These are phyloP conservation scores for Aspergillus cejpii DNA, from an alignment of 2,329 filamentous ascomycete species.

Conservation along the genomic window DNA sequence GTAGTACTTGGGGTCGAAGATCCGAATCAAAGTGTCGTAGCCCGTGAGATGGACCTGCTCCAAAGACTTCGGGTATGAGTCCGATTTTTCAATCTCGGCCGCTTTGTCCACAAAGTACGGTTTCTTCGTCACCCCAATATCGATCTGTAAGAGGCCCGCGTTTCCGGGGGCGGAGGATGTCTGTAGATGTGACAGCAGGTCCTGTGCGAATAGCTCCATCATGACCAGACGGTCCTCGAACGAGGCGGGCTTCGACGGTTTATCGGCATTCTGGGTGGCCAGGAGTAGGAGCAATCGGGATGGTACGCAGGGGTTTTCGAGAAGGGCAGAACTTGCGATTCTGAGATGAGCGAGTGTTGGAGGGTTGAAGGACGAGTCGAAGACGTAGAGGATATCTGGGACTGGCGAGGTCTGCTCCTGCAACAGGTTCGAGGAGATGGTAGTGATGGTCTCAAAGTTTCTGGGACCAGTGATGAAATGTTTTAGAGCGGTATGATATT, in stretches of 20 bases:
- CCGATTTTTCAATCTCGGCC: slow-evolving; percentile 35
- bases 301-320: slow-evolving; percentile 25
- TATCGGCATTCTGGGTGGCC: slow-evolving; percentile 60
- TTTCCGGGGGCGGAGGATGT: slow-evolving; percentile 8
- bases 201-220: slow-evolving; percentile 44
- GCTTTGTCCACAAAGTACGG: slow-evolving; percentile 47
- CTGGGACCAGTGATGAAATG: slow-evolving; percentile 38
- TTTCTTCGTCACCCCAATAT: slow-evolving; percentile 45
- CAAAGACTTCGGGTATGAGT: slow-evolving; percentile 30
- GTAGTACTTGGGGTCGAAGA: slow-evolving; percentile 47
- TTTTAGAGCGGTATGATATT: slow-evolving; percentile 39
- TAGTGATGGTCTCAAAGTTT: slow-evolving; percentile 30
- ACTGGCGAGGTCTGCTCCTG: slow-evolving; percentile 3
- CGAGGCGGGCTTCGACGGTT: slow-evolving; percentile 46
- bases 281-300: slow-evolving; percentile 53
- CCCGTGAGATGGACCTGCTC: slow-evolving; percentile 46
- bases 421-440: slow-evolving; percentile 9
- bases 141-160: slow-evolving; percentile 30
- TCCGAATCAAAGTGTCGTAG: slow-evolving; percentile 45
- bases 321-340: slow-evolving; percentile 50
- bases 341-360: slow-evolving; percentile 54
- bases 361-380: slow-evolving; percentile 62
- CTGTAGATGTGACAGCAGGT: slow-evolving; percentile 32
- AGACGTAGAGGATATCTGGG: slow-evolving; percentile 50
- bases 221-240: slow-evolving; percentile 46